Conservation (phyloP, 345 rosid genomes). For the Syzygium aromaticum region DNA sequence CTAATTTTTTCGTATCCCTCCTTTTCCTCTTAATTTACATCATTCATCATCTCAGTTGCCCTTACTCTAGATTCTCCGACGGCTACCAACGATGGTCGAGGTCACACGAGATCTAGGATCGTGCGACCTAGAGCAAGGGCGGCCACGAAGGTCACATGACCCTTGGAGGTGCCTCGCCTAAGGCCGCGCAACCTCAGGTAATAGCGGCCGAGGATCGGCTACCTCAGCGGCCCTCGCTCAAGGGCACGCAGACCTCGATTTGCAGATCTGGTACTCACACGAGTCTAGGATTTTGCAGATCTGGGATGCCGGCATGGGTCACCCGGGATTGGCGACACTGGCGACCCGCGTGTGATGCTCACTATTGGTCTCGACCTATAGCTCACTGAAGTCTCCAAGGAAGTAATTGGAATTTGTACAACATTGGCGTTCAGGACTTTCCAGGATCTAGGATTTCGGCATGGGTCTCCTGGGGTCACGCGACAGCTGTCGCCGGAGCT, state of each 20-base stretch:
- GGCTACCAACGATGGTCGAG: not conserved
- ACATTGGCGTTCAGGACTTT: not conserved
- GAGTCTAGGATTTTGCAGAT: no score
- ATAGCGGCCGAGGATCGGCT: not conserved
- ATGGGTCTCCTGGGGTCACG: rapidly evolving
- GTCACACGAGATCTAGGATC: rapidly evolving
- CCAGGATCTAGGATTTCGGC: not conserved
- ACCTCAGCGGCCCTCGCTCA: not conserved
- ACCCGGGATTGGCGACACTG: not conserved
- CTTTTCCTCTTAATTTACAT: not conserved
- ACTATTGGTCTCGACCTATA: not conserved
- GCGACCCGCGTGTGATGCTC: rapidly evolving
- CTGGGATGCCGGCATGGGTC: not conserved
- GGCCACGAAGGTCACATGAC: rapidly evolving
- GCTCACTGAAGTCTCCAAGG: not conserved
- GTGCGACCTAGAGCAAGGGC: not conserved
- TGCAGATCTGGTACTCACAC: no score
- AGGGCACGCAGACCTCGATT: not conserved
- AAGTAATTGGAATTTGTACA: not conserved
- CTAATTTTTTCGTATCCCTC: not conserved
- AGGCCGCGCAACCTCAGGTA: not conserved
- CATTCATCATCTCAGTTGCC: not conserved
- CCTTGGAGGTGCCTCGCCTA: not conserved
- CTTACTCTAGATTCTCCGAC: not conserved
- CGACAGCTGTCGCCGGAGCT: rapidly evolving